Conservation (phyloP, 306 rosid genomes). For the Senna tora region DNA sequence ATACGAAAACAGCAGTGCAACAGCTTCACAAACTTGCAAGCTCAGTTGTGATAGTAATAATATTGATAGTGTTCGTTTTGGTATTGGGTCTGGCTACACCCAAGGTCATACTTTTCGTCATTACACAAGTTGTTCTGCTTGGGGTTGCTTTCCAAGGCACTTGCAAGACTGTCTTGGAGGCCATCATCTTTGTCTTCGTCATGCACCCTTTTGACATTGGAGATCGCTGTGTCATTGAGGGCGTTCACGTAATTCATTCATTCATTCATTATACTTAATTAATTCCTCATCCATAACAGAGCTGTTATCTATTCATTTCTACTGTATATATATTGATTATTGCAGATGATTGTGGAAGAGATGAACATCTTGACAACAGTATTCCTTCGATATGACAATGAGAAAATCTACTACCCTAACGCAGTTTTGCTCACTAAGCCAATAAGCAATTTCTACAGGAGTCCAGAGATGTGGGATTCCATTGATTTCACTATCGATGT, state of each 20-base stretch:
- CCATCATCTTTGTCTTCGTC: constrained; percentile 58
- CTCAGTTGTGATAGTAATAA: constrained; percentile 48
- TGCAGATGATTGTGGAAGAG: constrained; percentile 62
- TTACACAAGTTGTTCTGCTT: constrained; percentile 49
- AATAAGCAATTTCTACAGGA: constrained; percentile 59
- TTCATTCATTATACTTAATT: too few species aligned
- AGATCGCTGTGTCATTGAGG: constrained; percentile 60
- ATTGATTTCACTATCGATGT: constrained; percentile 51
- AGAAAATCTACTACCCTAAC: constrained; percentile 59
- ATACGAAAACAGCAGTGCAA: constrained; percentile 65
- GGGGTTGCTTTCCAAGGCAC: constrained; percentile 61
- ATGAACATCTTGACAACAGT: constrained; percentile 64
- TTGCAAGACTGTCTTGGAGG: constrained; percentile 56
- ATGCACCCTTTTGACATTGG: constrained; percentile 69
- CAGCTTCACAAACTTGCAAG: constrained; percentile 65
- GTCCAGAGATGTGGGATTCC: constrained; percentile 57
- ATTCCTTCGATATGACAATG: constrained; percentile 61
- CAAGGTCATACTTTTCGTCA: constrained; percentile 43
- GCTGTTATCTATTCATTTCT: not conserved
- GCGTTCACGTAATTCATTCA: constrained; percentile 53
- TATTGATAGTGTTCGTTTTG: constrained; percentile 46
- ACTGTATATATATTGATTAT: not conserved
- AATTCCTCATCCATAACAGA: too few species aligned
- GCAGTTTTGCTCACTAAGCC: constrained; percentile 54
- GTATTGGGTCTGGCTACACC: constrained; percentile 51